Percentiles rank a stretch among this genome's conserved stretches.
Evolutionary conservation across 208 protist species (phyloP).

Genomic region (Trypanosoma congolense): DNA sequence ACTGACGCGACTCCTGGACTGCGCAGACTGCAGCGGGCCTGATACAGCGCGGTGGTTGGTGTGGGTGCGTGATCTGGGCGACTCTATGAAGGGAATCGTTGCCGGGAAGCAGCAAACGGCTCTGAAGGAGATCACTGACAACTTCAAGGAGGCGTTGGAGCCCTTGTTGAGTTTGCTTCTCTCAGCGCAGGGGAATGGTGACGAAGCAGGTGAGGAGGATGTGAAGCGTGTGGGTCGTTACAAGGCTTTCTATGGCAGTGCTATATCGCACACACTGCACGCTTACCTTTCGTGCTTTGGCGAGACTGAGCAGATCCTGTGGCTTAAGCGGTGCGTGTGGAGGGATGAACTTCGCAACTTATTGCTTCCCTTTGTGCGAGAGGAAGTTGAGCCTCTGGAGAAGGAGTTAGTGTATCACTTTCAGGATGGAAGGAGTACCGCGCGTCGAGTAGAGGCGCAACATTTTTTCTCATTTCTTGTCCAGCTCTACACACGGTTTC

Average conservation of each 20-base stretch:
- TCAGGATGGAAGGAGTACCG: conserved; percentile 32
- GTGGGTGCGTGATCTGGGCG: conserved; percentile 13
- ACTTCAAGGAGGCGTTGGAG: conserved; percentile 3
- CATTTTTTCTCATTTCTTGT: conserved; percentile 72
- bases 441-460: conserved; percentile 44
- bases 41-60: conserved; percentile 3
- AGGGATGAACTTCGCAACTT: conserved; percentile 18
- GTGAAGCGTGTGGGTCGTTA: neutral
- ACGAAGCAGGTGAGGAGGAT: neutral
- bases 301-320: conserved; percentile 6
- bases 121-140: neutral
- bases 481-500: conserved; percentile 29
- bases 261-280: conserved; percentile 12
- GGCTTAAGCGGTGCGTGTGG: conserved; percentile 10
- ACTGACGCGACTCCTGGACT: neutral
- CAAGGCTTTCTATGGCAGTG: conserved; percentile 16
- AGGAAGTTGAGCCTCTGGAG: conserved; percentile 36
- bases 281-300: neutral
- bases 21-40: neutral
- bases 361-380: conserved; percentile 29
- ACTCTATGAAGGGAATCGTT: conserved; percentile 4
- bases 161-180: conserved; percentile 14
- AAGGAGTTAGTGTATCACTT: conserved; percentile 75
- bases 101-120: neutral
- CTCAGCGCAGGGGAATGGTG: neutral